phyloP scores from a whole-genome alignment of 441 rosid genomes.

The Adansonia grandidieri region DNA sequence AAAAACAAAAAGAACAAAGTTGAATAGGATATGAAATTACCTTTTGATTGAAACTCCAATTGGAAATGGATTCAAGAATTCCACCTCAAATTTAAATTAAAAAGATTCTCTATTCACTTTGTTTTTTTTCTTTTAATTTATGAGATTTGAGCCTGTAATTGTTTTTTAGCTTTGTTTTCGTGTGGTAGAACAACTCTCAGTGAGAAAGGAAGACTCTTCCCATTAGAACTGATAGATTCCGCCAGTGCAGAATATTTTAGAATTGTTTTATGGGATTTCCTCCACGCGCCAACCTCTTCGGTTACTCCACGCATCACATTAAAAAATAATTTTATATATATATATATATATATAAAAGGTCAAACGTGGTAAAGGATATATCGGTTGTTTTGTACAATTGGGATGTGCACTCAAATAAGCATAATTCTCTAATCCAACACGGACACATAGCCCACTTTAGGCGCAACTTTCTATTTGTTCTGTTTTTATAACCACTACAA shows the following conservation, averaged over 20 bases:
- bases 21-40: not conserved
- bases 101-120: not conserved
- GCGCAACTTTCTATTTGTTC: too few relatives aligned
- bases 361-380: too few relatives aligned
- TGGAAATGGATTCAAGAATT: slow-evolving; percentile 4
- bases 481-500: too few relatives aligned
- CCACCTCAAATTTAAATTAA: not conserved
- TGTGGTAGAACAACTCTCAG: slow-evolving; percentile 31
- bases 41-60: slow-evolving; percentile 4
- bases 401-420: too few relatives aligned
- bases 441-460: too few relatives aligned
- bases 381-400: too few relatives aligned
- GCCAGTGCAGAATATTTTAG: not conserved
- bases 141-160: not conserved
- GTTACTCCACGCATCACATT: not conserved
- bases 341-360: too few relatives aligned
- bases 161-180: slow-evolving; percentile 10
- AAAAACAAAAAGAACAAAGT: not conserved
- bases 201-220: slow-evolving; percentile 8
- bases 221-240: slow-evolving; percentile 5
- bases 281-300: not conserved
- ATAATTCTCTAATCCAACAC: too few relatives aligned
- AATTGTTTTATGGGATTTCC: not conserved
- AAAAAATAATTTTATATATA: too few relatives aligned
- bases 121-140: not conserved